phyloP scores from a whole-genome alignment of 2,329 filamentous ascomycete species.

The Paradendryphiella salina region DNA sequence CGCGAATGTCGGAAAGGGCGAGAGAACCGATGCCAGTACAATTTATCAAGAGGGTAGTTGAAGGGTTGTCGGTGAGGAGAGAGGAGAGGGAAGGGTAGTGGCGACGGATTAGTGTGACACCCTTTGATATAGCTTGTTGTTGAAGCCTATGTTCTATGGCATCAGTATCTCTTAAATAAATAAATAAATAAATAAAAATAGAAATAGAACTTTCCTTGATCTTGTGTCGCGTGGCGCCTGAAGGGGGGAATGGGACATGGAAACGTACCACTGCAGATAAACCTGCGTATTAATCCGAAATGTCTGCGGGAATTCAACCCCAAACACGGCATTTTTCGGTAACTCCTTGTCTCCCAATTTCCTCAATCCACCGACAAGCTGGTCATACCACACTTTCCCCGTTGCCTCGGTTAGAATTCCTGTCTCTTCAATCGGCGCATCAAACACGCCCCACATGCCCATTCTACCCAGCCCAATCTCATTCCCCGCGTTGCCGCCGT shows the following conservation, averaged over 20 bases:
- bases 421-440: conserved; percentile 38
- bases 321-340: conserved; percentile 45
- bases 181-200: no score
- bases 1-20: conserved; percentile 79
- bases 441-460: conserved; percentile 38
- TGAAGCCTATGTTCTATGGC: conserved; percentile 33
- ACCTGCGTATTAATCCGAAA: conserved; percentile 48
- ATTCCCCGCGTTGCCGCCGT: conserved; percentile 8
- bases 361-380: conserved; percentile 46
- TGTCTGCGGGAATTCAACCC: conserved; percentile 41
- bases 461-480: conserved; percentile 34
- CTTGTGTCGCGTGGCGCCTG: no score
- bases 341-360: conserved; percentile 35
- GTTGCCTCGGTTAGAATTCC: conserved; percentile 44
- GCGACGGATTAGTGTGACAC: conserved; percentile 59
- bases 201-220: no score
- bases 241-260: no score
- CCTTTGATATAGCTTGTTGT: conserved; percentile 71
- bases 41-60: conserved; percentile 76
- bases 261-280: conserved; percentile 43
- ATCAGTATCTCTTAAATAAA: background rate
- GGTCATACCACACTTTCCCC: conserved; percentile 50
- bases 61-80: conserved; percentile 63
- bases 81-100: conserved; percentile 67
- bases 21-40: conserved; percentile 78